Conservation (phyloP, 306 rosid species). For the Calophaca sinica region DNA sequence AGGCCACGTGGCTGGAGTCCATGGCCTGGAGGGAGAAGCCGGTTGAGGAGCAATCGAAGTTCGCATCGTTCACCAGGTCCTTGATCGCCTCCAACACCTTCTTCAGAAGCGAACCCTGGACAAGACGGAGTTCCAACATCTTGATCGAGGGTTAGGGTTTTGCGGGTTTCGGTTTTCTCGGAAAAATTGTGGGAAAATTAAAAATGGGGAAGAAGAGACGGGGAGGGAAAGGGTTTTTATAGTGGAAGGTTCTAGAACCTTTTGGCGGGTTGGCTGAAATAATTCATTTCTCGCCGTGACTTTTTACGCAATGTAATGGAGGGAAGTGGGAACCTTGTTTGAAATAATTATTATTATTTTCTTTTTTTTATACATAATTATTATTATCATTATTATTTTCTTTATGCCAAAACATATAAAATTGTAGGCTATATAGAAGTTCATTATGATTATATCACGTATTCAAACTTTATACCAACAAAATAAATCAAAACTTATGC, state of each 20-base stretch:
- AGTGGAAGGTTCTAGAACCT: slow-evolving; percentile 37
- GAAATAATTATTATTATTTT: too few relatives aligned
- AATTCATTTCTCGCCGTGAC: too few relatives aligned
- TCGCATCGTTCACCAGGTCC: slow-evolving; percentile 91
- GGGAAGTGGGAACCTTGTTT: too few relatives aligned
- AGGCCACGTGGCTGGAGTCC: slow-evolving; percentile 97
- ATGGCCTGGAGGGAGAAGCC: slow-evolving; percentile 96
- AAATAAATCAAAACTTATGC: too few relatives aligned
- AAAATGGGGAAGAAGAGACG: not conserved
- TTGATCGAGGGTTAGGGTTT: slow-evolving; percentile 39
- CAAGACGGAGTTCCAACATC: slow-evolving; percentile 62
- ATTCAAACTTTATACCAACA: too few relatives aligned
- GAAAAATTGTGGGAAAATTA: not conserved
- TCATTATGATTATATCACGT: too few relatives aligned
- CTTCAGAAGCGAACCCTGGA: slow-evolving; percentile 56
- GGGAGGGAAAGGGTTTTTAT: slow-evolving; percentile 38
- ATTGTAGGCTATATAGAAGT: too few relatives aligned
- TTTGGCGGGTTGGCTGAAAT: slow-evolving; percentile 47
- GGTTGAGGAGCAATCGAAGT: slow-evolving; percentile 76
- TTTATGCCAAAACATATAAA: too few relatives aligned
- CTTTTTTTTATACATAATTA: too few relatives aligned
- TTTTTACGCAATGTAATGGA: not conserved
- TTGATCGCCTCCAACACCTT: slow-evolving; percentile 62
- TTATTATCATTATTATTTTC: too few relatives aligned
- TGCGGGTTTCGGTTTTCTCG: not conserved